These are phyloP conservation scores for Monosporozyma servazzii DNA, from an alignment of 805 yeast genomes.

Conservation along the genomic window DNA sequence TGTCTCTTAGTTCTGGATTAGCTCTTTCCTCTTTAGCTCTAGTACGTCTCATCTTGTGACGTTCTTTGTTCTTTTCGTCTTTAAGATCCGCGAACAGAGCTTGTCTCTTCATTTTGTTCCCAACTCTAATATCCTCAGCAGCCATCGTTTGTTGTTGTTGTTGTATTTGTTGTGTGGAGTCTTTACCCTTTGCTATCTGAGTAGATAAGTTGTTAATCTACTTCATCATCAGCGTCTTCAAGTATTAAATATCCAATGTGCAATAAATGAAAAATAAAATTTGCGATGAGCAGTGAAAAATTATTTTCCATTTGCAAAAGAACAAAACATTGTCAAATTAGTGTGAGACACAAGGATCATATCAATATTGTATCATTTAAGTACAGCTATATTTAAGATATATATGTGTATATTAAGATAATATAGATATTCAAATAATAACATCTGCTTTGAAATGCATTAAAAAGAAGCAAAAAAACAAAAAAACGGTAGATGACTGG, in stretches of 20 bases:
- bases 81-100: slow-evolving; percentile 64
- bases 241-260: too few species aligned
- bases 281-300: background rate
- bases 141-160: slow-evolving; percentile 19
- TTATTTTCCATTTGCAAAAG: too few species aligned
- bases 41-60: slow-evolving; percentile 67
- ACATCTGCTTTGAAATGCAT: too few species aligned
- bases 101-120: slow-evolving; percentile 74
- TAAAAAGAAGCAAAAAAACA: too few species aligned
- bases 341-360: too few species aligned
- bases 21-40: slow-evolving; percentile 82
- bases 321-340: too few species aligned
- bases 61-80: slow-evolving; percentile 63
- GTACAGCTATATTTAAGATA: too few species aligned
- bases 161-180: background rate
- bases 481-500: background rate
- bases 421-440: too few species aligned
- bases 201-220: too few species aligned
- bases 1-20: slow-evolving; percentile 73
- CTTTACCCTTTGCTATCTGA: background rate
- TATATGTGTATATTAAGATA: too few species aligned
- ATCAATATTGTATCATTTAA: too few species aligned
- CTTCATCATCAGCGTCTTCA: too few species aligned
- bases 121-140: slow-evolving; percentile 40
- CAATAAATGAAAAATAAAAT: background rate